phyloP scores from a whole-genome alignment of 768 basidiomycete genomes.

The Rhodosporidiobolus sp. region DNA sequence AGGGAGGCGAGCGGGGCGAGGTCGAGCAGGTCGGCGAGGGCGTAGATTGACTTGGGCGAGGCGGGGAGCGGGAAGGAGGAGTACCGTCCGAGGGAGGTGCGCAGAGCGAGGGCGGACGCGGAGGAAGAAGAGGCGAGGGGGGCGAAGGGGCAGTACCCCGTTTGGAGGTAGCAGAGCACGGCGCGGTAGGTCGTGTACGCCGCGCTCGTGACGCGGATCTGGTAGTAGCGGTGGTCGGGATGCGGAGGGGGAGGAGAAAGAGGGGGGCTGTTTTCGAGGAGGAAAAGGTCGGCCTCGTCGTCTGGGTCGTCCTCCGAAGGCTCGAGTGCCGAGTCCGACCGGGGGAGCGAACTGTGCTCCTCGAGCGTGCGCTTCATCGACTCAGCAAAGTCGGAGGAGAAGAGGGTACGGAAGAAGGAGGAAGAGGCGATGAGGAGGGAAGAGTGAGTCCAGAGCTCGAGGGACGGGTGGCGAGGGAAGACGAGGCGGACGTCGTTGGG shows the following conservation, averaged over 20 bases:
- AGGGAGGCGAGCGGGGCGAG: neutral
- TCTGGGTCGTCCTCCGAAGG: neutral
- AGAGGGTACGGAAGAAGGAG: too few species aligned
- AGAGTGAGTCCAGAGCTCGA: too few species aligned
- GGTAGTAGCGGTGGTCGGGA: neutral
- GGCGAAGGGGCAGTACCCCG: constrained; percentile 1
- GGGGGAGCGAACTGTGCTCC: too few species aligned
- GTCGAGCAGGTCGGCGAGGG: neutral
- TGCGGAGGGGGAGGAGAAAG: neutral
- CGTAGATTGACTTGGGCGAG: constrained; percentile 9
- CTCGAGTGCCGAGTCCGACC: too few species aligned
- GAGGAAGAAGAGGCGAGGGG: neutral
- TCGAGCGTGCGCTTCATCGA: too few species aligned
- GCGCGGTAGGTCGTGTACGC: constrained; percentile 7
- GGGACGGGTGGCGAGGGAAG: too few species aligned
- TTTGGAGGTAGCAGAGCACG: neutral
- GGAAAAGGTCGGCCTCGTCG: neutral
- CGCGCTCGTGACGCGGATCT: neutral
- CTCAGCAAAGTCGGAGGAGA: too few species aligned
- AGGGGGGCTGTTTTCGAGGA: too few species aligned
- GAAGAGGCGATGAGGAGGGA: too few species aligned
- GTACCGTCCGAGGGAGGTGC: too few species aligned
- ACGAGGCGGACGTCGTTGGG: too few species aligned
- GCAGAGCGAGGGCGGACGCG: too few species aligned
- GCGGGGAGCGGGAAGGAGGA: neutral